A percentile compares a stretch with the other conserved stretches of the same genome.
Evolutionary conservation across 371 early-diverging fungal species (phyloP).

Genomic region (Mucor saturninus): DNA sequence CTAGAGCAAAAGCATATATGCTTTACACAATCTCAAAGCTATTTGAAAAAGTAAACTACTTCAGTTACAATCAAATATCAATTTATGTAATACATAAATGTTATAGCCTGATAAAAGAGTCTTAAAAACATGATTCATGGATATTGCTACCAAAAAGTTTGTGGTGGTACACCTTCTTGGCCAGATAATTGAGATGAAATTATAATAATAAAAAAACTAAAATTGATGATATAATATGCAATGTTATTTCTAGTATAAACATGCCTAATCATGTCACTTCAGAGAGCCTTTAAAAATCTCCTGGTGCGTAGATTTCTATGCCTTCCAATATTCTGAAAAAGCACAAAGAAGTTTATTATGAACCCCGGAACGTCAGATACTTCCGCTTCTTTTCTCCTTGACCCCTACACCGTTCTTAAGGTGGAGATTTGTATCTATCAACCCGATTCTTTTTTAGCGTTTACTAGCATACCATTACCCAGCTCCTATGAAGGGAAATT

Average conservation of each 20-base stretch:
- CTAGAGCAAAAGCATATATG: too few species aligned
- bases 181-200: constrained; percentile 8
- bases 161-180: constrained; percentile 11
- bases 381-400: constrained; percentile 3
- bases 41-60: too few species aligned
- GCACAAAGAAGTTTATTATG: constrained; percentile 2
- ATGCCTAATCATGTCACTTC: constrained; percentile 13
- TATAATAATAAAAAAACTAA: constrained; percentile 8
- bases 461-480: constrained; percentile 9
- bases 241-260: neutral
- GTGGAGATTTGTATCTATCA: constrained; percentile 9
- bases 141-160: constrained; percentile 11
- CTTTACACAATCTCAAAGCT: too few species aligned
- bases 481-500: constrained; percentile 4
- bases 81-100: too few species aligned
- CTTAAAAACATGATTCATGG: neutral
- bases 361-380: neutral
- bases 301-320: constrained; percentile 10
- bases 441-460: constrained; percentile 4
- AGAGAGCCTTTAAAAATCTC: neutral
- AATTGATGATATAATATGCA: constrained; percentile 10
- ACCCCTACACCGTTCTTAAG: constrained; percentile 1
- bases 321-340: neutral
- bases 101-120: too few species aligned
- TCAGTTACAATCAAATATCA: too few species aligned